A percentile compares a stretch with the other conserved stretches of the same genome.
Evolutionary conservation across 306 rosid species (phyloP).

Genomic region (Erythrophleum fordii): DNA sequence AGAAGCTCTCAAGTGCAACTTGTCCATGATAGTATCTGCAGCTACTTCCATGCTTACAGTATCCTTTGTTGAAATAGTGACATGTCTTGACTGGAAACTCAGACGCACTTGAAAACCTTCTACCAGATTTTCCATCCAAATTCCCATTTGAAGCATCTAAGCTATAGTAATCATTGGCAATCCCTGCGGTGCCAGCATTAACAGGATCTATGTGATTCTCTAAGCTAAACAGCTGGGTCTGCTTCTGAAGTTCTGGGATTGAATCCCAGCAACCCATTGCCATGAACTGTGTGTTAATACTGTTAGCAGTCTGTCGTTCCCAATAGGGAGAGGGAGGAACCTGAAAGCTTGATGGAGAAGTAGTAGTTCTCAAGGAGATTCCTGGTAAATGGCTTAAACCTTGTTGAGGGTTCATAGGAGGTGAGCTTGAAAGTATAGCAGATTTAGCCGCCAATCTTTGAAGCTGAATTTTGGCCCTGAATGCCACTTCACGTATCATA

Average conservation of each 20-base stretch:
- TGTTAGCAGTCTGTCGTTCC: neutral
- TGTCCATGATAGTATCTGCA: neutral
- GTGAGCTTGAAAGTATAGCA: neutral
- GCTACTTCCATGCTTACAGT: slow-evolving; percentile 6
- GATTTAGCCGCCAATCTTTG: neutral
- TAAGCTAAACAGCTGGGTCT: neutral
- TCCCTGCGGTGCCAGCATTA: neutral
- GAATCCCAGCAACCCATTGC: neutral
- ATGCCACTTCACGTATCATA: neutral
- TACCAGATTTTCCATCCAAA: neutral
- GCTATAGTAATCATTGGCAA: neutral
- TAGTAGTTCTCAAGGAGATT: neutral
- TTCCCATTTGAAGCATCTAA: neutral
- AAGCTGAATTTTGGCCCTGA: neutral
- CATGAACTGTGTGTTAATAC: neutral
- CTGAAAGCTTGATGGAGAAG: neutral
- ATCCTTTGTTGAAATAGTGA: slow-evolving; percentile 1
- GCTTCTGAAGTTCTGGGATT: neutral
- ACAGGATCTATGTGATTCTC: neutral
- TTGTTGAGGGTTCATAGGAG: neutral
- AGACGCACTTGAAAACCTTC: neutral
- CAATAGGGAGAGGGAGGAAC: neutral
- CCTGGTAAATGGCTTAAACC: neutral
- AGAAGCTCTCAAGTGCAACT: neutral
- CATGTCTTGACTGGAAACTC: neutral